Conservation (phyloP, 1,139 yeast species). For the Debaryomyces subglobosus region DNA sequence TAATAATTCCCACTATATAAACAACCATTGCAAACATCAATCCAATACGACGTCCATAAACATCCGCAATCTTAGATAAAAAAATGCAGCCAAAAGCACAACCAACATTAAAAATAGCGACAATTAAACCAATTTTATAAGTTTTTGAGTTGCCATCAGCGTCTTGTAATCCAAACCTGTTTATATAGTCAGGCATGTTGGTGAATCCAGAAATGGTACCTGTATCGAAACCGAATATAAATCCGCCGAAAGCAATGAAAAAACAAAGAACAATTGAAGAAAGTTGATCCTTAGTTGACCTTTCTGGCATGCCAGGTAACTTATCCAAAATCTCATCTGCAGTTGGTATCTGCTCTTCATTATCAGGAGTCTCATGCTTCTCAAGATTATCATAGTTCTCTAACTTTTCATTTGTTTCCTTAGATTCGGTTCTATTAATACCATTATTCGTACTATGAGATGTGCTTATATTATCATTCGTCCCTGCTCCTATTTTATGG, state of each 20-base stretch:
- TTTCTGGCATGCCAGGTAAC: constrained; percentile 23
- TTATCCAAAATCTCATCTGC: constrained; percentile 16
- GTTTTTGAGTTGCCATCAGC: constrained; percentile 39
- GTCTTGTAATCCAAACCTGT: constrained; percentile 45
- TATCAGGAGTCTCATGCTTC: not conserved
- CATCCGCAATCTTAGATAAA: constrained; percentile 56
- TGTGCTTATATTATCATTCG: not conserved
- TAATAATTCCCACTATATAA: constrained; percentile 53
- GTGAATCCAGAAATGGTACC: constrained; percentile 72
- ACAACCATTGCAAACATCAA: constrained; percentile 48
- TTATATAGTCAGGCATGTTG: constrained; percentile 55
- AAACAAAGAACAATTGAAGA: constrained; percentile 40
- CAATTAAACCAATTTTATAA: constrained; percentile 46
- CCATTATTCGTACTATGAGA: not conserved
- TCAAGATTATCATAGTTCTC: not conserved
- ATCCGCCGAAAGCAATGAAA: constrained; percentile 61
- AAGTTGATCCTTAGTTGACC: constrained; percentile 32
- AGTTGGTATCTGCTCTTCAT: not conserved
- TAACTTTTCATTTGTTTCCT: not conserved
- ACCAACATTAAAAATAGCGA: constrained; percentile 69
- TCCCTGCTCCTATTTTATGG: not conserved
- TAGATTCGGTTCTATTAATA: not conserved
- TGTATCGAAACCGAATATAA: constrained; percentile 71
- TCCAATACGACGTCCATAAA: constrained; percentile 55
- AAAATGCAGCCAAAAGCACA: constrained; percentile 72